These are phyloP conservation scores for Phylloporus sp. DNA, from an alignment of 768 basidiomycete genomes.

Conservation along the genomic window DNA sequence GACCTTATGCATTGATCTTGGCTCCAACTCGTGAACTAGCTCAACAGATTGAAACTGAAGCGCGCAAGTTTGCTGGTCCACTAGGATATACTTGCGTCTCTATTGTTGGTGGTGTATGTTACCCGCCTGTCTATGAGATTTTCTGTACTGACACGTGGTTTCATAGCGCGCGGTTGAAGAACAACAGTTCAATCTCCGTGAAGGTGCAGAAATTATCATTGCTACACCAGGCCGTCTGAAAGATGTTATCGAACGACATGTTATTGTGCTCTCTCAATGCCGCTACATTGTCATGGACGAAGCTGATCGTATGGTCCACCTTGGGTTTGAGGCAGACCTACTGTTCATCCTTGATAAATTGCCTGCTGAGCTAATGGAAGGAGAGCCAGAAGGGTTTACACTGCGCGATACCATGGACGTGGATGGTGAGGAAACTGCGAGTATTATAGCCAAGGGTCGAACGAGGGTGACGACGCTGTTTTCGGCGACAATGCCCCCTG, in stretches of 20 bases:
- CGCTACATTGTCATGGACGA: slow-evolving; percentile 99
- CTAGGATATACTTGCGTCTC: slow-evolving; percentile 94
- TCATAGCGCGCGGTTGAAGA: slow-evolving; percentile 86
- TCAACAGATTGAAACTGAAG: slow-evolving; percentile 93
- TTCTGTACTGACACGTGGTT: slow-evolving; percentile 10
- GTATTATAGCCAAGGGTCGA: slow-evolving; percentile 51
- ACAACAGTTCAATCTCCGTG: slow-evolving; percentile 96
- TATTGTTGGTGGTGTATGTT: slow-evolving; percentile 88
- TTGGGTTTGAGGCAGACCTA: slow-evolving; percentile 93
- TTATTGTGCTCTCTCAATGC: slow-evolving; percentile 94
- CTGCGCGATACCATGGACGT: slow-evolving; percentile 66
- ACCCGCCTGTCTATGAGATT: not conserved
- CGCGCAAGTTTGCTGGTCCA: slow-evolving; percentile 86
- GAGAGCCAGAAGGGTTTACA: slow-evolving; percentile 44
- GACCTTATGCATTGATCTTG: slow-evolving; percentile 89
- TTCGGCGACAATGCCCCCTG: slow-evolving; percentile 98
- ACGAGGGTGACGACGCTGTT: slow-evolving; percentile 94
- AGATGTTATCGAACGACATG: slow-evolving; percentile 94
- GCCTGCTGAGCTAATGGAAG: slow-evolving; percentile 83
- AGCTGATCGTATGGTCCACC: slow-evolving; percentile 97
- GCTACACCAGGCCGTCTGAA: slow-evolving; percentile 98
- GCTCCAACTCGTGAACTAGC: slow-evolving; percentile 98
- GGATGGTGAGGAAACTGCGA: slow-evolving; percentile 58
- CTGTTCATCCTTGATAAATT: slow-evolving; percentile 93
- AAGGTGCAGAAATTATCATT: slow-evolving; percentile 97